Evolutionary conservation across 2,329 filamentous ascomycete genomes (phyloP), one percentile per base, ranked within the genome.

Genomic region (Colletotrichum eremochloae): DNA sequence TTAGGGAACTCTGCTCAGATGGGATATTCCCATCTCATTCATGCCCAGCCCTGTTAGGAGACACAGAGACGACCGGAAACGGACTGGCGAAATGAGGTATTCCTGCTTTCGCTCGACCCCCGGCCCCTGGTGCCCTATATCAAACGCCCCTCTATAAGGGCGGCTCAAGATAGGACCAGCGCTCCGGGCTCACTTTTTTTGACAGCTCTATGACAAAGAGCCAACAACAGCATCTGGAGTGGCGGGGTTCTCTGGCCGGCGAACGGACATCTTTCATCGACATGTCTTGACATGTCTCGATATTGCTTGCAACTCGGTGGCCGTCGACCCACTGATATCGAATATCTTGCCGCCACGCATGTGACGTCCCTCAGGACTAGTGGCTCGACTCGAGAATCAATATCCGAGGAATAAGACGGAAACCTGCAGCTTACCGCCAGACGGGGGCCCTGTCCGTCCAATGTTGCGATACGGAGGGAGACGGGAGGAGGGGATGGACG

Each of bases 1-100:
- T 71, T 71, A 55, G 48, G 62, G 52, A 31, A 31, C 9, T 14
- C 29, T 57, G 9, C 24, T 24, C 29, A 44, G 38, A 57, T 55
- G 11, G 64, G 69, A 46, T 48, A 29, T 46, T 20, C 58, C 65
- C 36, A n/a, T 12, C 44, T 50, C 58, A 42, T 40, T 44, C 58
- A 42, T 40, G 24, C 60, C 55, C 50, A 72, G 58, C 69, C 58
- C 65, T 72, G 69, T 67, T 48, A 44, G 46, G 36, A 72, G 68
- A 50, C 67, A 67, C 12, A 18, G 14, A 42, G 40, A 15, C 46
- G 31, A 20, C 56, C 40, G 56, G 24, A 61, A 55, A 46, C 55
- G 46, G 55, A 55, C 55, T 67, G 46, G 46, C 55, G 62, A 67
- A 71, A 71, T 69, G 61, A 69, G 67, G 42, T 24, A n/a, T 63